Percentiles rank a stretch among this genome's conserved stretches.
phyloP scores from a whole-genome alignment of 768 basidiomycete species.

The Suillus bovinus region DNA sequence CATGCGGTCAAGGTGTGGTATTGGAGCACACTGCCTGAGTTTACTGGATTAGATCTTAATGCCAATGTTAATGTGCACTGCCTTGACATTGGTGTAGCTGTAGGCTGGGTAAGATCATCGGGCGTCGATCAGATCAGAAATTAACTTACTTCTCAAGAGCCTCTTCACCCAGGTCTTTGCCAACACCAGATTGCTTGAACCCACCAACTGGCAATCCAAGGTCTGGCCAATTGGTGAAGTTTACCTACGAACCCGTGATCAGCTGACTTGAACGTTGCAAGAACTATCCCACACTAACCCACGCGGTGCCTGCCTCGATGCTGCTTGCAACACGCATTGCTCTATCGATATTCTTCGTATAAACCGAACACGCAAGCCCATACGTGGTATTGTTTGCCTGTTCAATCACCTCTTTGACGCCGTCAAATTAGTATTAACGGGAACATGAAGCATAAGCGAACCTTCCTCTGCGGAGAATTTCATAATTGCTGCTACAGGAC shows the following conservation, averaged over 20 bases:
- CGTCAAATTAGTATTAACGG: background rate
- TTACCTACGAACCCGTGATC: conserved; percentile 76
- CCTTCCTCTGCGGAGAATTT: conserved; percentile 67
- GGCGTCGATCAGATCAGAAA: conserved; percentile 44
- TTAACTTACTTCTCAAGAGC: conserved; percentile 50
- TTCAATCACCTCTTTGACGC: conserved; percentile 48
- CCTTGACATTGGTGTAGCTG: conserved; percentile 61
- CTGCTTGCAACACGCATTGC: conserved; percentile 72
- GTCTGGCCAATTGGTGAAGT: conserved; percentile 31
- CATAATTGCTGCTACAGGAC: conserved; percentile 74
- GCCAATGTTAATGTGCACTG: conserved; percentile 59
- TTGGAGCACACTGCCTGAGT: conserved; percentile 2
- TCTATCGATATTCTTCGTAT: conserved; percentile 75
- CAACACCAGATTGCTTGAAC: conserved; percentile 82
- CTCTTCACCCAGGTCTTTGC: conserved; percentile 78
- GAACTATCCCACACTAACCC: conserved; percentile 41
- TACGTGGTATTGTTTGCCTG: conserved; percentile 87
- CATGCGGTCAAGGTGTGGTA: conserved; percentile 4
- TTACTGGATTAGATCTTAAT: conserved; percentile 18
- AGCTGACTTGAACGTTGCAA: background rate
- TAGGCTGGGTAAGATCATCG: conserved; percentile 26
- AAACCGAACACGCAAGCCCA: conserved; percentile 87
- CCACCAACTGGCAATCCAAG: conserved; percentile 75
- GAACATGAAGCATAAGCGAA: background rate
- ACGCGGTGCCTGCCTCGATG: conserved; percentile 81